Evolutionary conservation across 129 eudicot genomes (phyloP).

Genomic region (Artemisia tridentata): DNA sequence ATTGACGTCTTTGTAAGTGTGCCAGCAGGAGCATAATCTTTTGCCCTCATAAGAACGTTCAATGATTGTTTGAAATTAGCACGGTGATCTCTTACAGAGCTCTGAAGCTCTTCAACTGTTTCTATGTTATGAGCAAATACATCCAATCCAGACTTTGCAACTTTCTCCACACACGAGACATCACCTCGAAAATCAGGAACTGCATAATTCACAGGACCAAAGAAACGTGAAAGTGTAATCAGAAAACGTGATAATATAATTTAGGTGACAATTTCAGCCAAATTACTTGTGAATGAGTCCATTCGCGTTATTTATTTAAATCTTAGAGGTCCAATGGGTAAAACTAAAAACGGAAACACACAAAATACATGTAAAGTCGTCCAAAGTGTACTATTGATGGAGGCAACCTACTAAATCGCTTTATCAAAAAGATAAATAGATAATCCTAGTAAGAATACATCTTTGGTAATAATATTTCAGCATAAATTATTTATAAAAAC

Average conservation of each 20-base stretch:
- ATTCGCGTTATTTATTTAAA: neutral
- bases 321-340: too few species aligned
- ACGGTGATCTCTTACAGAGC: slow-evolving; percentile 84
- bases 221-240: neutral
- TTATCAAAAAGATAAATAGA: neutral
- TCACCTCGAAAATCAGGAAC: slow-evolving; percentile 99
- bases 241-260: neutral
- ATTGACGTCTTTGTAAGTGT: slow-evolving; percentile 95
- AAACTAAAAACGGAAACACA: neutral
- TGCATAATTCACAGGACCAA: slow-evolving; percentile 26
- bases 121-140: slow-evolving; percentile 95
- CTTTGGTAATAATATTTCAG: neutral
- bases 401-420: neutral
- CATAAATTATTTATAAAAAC: neutral
- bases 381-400: neutral
- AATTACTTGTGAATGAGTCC: neutral
- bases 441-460: too few species aligned
- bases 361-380: neutral
- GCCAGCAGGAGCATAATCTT: slow-evolving; percentile 89
- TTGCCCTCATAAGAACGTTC: slow-evolving; percentile 78
- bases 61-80: slow-evolving; percentile 93
- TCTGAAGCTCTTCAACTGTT: slow-evolving; percentile 97
- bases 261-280: neutral
- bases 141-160: slow-evolving; percentile 90
- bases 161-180: slow-evolving; percentile 77